phyloP scores from a whole-genome alignment of 2,329 filamentous ascomycete genomes.

The Rutstroemia sp. region DNA sequence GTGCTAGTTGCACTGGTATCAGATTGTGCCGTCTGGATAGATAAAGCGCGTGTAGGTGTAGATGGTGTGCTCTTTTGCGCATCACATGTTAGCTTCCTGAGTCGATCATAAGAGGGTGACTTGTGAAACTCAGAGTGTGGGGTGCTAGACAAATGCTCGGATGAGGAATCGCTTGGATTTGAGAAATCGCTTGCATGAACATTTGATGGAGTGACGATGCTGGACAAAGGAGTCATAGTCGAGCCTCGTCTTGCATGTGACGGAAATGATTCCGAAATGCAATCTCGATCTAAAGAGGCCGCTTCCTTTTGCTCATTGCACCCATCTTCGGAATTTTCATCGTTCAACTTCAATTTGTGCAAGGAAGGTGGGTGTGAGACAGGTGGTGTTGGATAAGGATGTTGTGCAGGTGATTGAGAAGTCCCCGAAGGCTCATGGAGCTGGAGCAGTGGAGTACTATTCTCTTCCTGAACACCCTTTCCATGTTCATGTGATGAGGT shows the following conservation, averaged over 20 bases:
- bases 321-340: slow-evolving; percentile 33
- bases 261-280: slow-evolving; percentile 37
- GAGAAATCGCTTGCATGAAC: slow-evolving; percentile 64
- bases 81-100: slow-evolving; percentile 86
- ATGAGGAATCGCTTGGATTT: slow-evolving; percentile 51
- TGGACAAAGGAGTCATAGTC: slow-evolving; percentile 52
- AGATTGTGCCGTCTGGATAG: slow-evolving; percentile 45
- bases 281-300: slow-evolving; percentile 33
- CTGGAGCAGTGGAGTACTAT: slow-evolving; percentile 17
- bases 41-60: slow-evolving; percentile 78
- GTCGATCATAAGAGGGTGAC: slow-evolving; percentile 59
- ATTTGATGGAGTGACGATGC: slow-evolving; percentile 53
- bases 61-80: slow-evolving; percentile 84
- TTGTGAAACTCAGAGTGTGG: slow-evolving; percentile 40
- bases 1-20: slow-evolving; percentile 35
- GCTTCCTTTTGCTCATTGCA: slow-evolving; percentile 31
- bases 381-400: slow-evolving; percentile 52
- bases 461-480: slow-evolving; percentile 19
- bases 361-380: slow-evolving; percentile 41
- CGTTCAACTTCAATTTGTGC: slow-evolving; percentile 36
- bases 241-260: slow-evolving; percentile 38
- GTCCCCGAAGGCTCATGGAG: slow-evolving; percentile 20
- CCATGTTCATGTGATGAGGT: slow-evolving; percentile 21
- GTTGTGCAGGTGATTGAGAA: slow-evolving; percentile 19
- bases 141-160: slow-evolving; percentile 39